Percentiles rank a stretch among this genome's conserved stretches.
These are phyloP conservation scores for Kalmanozyma brasiliensis DNA, from an alignment of 1,284 basidiomycete genomes.

Conservation along the genomic window DNA sequence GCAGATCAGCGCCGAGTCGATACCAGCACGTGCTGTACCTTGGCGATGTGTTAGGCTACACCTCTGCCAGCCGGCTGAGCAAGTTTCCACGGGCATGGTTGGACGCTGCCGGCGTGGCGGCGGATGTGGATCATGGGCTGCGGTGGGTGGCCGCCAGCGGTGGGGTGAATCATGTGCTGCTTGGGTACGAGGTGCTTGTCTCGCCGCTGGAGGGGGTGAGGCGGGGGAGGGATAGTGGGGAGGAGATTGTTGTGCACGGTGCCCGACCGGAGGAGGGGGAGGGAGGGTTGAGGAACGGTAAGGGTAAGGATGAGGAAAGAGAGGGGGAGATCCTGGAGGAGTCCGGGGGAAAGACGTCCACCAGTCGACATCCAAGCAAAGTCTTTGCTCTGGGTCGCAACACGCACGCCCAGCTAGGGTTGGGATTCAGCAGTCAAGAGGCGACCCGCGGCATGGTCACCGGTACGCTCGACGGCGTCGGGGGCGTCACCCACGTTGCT, in stretches of 20 bases:
- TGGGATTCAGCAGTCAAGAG: constrained; percentile 40
- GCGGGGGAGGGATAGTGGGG: not conserved
- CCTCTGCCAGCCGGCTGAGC: constrained; percentile 3
- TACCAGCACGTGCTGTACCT: constrained; percentile 36
- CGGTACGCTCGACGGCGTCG: constrained; percentile 6
- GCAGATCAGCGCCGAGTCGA: not conserved
- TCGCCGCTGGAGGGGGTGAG: not conserved
- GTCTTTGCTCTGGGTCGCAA: constrained; percentile 36
- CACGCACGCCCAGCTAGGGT: constrained; percentile 38
- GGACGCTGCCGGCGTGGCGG: constrained; percentile 11
- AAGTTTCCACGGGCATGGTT: constrained; percentile 29
- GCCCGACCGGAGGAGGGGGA: no score
- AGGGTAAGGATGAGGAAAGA: not conserved
- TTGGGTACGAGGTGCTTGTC: constrained; percentile 18
- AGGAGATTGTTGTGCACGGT: not conserved
- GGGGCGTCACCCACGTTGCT: constrained; percentile 6
- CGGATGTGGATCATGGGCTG: constrained; percentile 29
- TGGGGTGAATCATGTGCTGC: constrained; percentile 6
- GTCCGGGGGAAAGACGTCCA: not conserved
- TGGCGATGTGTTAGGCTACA: constrained; percentile 26
- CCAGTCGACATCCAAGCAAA: constrained; percentile 8
- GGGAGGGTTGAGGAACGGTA: no score
- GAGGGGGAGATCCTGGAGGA: constrained; percentile 9
- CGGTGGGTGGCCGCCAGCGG: not conserved
- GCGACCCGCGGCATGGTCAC: constrained; percentile 43